phyloP scores from a whole-genome alignment of 2,329 filamentous ascomycete genomes.

The Alternaria atra region DNA sequence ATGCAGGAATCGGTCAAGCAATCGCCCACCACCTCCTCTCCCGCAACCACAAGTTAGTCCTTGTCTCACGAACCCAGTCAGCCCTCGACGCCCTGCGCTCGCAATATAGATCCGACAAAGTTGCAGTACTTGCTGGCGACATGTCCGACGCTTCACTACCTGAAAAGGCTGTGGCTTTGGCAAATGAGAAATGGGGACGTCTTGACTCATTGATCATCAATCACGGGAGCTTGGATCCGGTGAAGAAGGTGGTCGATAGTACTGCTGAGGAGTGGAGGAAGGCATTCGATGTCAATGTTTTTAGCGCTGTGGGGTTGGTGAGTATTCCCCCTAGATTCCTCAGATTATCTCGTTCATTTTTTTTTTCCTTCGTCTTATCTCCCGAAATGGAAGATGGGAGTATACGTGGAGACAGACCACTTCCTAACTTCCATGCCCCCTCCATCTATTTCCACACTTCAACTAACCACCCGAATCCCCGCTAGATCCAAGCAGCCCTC shows the following conservation, averaged over 20 bases:
- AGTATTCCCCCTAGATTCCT: conserved; percentile 47
- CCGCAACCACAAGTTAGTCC: conserved; percentile 64
- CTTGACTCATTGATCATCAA: conserved; percentile 89
- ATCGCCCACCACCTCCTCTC: conserved; percentile 68
- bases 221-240: conserved; percentile 82
- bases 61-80: conserved; percentile 64
- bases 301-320: conserved; percentile 82
- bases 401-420: background rate
- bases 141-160: conserved; percentile 63
- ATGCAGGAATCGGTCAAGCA: conserved; percentile 68
- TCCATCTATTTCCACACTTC: background rate
- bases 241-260: conserved; percentile 73
- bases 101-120: conserved; percentile 61
- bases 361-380: background rate
- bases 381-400: no score
- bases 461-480: background rate
- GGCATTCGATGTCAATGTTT: conserved; percentile 85
- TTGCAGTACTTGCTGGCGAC: conserved; percentile 67
- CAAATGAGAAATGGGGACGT: conserved; percentile 72
- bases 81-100: conserved; percentile 60
- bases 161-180: conserved; percentile 69
- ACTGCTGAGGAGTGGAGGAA: conserved; percentile 77
- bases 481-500: conserved; percentile 72
- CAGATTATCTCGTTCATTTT: background rate
- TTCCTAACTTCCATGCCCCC: background rate